Evolutionary conservation across 2,329 filamentous ascomycete species (phyloP).

Genomic region (Colletotrichum caudatum): DNA sequence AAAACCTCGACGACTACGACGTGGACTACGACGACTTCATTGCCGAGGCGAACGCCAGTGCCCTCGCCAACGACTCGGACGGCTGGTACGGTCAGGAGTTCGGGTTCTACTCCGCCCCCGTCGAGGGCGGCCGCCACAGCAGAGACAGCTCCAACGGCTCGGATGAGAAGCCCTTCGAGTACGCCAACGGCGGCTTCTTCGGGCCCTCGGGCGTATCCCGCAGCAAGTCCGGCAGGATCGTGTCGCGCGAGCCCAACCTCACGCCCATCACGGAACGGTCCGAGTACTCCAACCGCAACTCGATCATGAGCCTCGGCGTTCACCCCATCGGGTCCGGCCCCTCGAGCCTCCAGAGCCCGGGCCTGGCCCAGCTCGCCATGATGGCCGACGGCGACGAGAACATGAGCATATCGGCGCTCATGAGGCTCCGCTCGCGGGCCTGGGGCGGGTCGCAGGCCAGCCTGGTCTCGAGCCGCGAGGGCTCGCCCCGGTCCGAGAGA

Average conservation of each 20-base stretch:
- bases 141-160: constrained; percentile 56
- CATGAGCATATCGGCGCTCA: constrained; percentile 78
- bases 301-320: constrained; percentile 79
- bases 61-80: constrained; percentile 89
- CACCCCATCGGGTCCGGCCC: constrained; percentile 59
- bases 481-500: constrained; percentile 63
- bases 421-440: constrained; percentile 78
- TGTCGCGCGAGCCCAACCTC: constrained; percentile 87
- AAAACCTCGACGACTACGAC: constrained; percentile 70
- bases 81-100: constrained; percentile 98
- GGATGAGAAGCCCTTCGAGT: constrained; percentile 61
- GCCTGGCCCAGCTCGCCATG: constrained; percentile 81
- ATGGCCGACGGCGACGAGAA: constrained; percentile 70
- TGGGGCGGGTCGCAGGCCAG: constrained; percentile 87
- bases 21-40: constrained; percentile 92
- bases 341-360: constrained; percentile 74
- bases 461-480: constrained; percentile 66
- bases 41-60: constrained; percentile 93
- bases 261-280: constrained; percentile 97
- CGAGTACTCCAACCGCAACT: constrained; percentile 96
- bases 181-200: constrained; percentile 89
- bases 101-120: constrained; percentile 84
- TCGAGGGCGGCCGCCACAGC: constrained; percentile 56
- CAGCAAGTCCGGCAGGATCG: constrained; percentile 77
- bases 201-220: constrained; percentile 79